Evolutionary conservation across 306 rosid species (phyloP), one percentile per base, ranked within the genome.

Genomic region (Sindora glabra): DNA sequence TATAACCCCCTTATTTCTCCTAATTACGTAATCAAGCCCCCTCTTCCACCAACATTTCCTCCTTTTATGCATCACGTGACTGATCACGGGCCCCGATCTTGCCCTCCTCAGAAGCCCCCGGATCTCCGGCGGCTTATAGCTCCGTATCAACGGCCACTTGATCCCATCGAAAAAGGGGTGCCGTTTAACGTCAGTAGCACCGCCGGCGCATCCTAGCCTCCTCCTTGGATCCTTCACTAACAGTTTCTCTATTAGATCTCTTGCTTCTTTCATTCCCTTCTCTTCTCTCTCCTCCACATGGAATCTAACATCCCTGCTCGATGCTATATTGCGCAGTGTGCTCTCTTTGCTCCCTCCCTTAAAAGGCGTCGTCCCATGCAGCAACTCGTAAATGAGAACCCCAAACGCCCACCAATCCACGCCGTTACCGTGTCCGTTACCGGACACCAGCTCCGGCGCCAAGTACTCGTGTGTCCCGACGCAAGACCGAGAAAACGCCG

Each of bases 381-480:
- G 13, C 10, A 92, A n/a, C 62, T 92, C 96, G 58, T 81, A 83
- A 3, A 88, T 1, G 4, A 92, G 80, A 5, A 92, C 81, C 24
- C 96, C 96, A 0, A 88, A 88, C 7, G 98, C 98, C 98, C 98
- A 92, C 98, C 96, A 92, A 18, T 92, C 98, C 2, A 92, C 98
- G 6, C 88, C 95, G 59, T 68, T 92, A 0, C 96, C 95, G 55
- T 92, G 98, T 0, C 96, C 95, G 59, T 40, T 18, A 1, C 96
- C 96, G 0, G 79, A 14, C 0, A 88, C 84, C 16, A 92, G 64
- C 84, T 92, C 95, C 1, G 96, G 98, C 6, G 98, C 92, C 11
- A 88, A 15, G 29, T 92, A 88, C 78, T 92, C 98, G 34, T 92
- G 98, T 0, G 98, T 92, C 10, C 96, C 98, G 0, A 92, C 90